Evolutionary conservation across 768 basidiomycete species (phyloP).

Genomic region (Lactifluus hygrophoroides): DNA sequence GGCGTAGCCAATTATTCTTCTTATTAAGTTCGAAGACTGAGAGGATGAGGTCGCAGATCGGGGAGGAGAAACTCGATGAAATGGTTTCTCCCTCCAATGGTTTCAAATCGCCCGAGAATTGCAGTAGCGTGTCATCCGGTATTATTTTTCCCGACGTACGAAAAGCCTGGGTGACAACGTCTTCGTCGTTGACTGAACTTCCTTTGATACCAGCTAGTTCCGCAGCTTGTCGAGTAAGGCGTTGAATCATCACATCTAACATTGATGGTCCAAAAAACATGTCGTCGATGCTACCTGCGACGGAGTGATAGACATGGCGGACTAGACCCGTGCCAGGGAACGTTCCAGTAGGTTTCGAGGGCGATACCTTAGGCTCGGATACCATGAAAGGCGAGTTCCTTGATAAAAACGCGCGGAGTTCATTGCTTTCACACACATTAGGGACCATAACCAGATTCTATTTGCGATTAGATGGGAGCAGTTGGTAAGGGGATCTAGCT

Average conservation of each 20-base stretch:
- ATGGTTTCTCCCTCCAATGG: constrained; percentile 84
- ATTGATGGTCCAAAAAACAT: constrained; percentile 95
- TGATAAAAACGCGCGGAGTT: constrained; percentile 79
- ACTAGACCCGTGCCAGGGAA: constrained; percentile 73
- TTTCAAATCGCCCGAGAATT: constrained; percentile 69
- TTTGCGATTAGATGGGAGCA: background rate
- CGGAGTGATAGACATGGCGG: constrained; percentile 80
- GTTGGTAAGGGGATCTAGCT: constrained; percentile 19
- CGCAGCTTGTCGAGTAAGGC: constrained; percentile 82
- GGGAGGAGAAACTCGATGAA: constrained; percentile 81
- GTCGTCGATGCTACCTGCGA: constrained; percentile 93
- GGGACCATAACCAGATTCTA: constrained; percentile 70
- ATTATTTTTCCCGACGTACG: constrained; percentile 57
- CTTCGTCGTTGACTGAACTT: constrained; percentile 72
- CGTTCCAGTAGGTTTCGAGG: constrained; percentile 35
- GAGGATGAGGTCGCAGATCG: constrained; percentile 89
- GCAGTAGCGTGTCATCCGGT: constrained; percentile 61
- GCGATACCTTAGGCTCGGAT: constrained; percentile 31
- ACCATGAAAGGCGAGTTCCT: constrained; percentile 78
- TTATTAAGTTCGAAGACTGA: constrained; percentile 93
- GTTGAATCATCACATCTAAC: constrained; percentile 90
- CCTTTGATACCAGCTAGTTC: constrained; percentile 82
- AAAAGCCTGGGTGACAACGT: constrained; percentile 72
- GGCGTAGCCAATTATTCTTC: constrained; percentile 91
- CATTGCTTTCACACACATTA: constrained; percentile 70